Percentiles rank a stretch among this genome's conserved stretches.
Conservation (phyloP, 2,329 filamentous ascomycete genomes). For the Venturia effusa region DNA sequence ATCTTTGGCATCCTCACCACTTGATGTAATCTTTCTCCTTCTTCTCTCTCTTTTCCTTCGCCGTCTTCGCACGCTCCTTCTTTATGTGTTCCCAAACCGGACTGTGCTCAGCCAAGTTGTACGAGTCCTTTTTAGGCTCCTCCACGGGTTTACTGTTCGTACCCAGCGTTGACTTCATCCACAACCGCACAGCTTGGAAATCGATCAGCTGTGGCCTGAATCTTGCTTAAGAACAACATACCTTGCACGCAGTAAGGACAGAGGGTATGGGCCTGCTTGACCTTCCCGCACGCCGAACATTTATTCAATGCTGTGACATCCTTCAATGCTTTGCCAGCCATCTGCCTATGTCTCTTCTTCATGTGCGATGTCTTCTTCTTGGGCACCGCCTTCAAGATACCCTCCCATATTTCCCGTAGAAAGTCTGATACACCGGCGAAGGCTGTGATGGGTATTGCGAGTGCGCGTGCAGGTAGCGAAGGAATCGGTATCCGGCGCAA, state of each 20-base stretch:
- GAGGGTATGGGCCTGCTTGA: conserved; percentile 79
- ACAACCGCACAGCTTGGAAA: conserved; percentile 4
- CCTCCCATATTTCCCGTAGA: conserved; percentile 84
- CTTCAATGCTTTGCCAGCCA: conserved; percentile 91
- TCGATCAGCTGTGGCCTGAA: neutral
- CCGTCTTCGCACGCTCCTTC: neutral
- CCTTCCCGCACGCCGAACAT: conserved; percentile 78
- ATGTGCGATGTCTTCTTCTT: conserved; percentile 99
- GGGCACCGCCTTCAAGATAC: conserved; percentile 79
- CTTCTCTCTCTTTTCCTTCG: neutral
- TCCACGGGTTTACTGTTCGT: neutral
- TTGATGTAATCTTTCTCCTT: neutral
- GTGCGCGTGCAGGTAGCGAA: conserved; percentile 20
- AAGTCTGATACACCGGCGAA: conserved; percentile 34
- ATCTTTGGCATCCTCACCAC: neutral
- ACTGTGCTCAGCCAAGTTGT: conserved; percentile 5
- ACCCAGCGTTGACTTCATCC: neutral
- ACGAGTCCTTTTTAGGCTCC: neutral
- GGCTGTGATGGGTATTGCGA: conserved; percentile 44
- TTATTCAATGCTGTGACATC: conserved; percentile 80
- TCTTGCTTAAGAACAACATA: conserved; percentile 32
- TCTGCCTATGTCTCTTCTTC: conserved; percentile 85
- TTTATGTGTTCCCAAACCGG: conserved; percentile 5
- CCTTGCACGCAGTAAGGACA: conserved; percentile 80
- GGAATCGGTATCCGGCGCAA: conserved; percentile 34